A percentile compares a stretch with the other conserved stretches of the same genome.
phyloP scores from a whole-genome alignment of 257 asterid species.

The Apocynum venetum region DNA sequence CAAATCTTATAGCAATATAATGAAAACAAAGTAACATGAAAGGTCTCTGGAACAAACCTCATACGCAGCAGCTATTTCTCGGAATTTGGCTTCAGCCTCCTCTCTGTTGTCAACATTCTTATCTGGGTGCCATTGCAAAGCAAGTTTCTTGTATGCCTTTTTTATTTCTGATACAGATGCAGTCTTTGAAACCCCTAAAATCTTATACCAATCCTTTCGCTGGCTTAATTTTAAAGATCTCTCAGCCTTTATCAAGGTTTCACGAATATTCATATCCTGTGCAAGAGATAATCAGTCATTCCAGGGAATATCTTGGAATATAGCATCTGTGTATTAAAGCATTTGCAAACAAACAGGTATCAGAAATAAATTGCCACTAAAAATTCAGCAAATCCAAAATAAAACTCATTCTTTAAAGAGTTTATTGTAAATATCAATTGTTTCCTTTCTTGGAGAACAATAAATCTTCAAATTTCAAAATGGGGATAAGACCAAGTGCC shows the following conservation, averaged over 20 bases:
- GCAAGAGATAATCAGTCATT: not conserved
- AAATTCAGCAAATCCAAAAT: not conserved
- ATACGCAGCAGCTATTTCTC: conserved; percentile 95
- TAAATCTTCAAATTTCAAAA: not conserved
- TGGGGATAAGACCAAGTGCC: not conserved
- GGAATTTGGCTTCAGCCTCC: conserved; percentile 85
- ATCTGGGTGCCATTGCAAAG: conserved; percentile 97
- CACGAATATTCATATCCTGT: conserved; percentile 66
- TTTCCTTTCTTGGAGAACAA: not conserved
- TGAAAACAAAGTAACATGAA: not conserved
- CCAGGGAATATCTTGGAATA: not conserved
- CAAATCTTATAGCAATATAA: not conserved
- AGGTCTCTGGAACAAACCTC: conserved; percentile 50
- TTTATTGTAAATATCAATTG: not conserved
- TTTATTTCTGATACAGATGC: conserved; percentile 73
- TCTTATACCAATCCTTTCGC: conserved; percentile 97
- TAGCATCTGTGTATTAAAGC: not conserved
- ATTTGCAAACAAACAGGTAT: not conserved
- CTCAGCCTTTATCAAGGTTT: conserved; percentile 71
- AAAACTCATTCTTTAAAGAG: not conserved
- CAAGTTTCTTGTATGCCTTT: conserved; percentile 92
- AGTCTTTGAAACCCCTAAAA: conserved; percentile 69
- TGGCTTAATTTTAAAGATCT: conserved; percentile 74
- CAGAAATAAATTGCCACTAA: not conserved
- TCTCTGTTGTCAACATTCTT: conserved; percentile 86